A percentile compares a stretch with the other conserved stretches of the same genome.
Evolutionary conservation across 2,329 filamentous ascomycete genomes (phyloP).

Genomic region (Geosmithia putterillii): DNA sequence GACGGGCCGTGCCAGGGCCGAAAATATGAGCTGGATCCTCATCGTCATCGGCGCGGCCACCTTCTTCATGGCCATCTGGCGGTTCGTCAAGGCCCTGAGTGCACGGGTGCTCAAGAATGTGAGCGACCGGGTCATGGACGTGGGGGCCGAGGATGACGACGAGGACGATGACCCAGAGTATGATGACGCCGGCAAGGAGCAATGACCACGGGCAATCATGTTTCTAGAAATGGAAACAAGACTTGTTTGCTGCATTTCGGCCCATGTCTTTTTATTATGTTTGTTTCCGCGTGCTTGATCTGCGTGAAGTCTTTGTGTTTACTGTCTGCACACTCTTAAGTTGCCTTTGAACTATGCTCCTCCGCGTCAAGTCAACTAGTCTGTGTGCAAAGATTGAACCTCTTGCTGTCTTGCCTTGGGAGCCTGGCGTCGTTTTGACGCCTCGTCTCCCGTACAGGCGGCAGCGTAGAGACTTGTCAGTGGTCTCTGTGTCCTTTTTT

Average conservation of each 20-base stretch:
- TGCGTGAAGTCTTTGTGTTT: background rate
- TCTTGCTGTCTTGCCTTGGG: slow-evolving; percentile 23
- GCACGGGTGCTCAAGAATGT: slow-evolving; percentile 61
- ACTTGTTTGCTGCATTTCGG: no score
- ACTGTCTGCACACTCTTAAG: slow-evolving; percentile 81
- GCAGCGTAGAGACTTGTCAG: slow-evolving; percentile 17
- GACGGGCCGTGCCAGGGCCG: slow-evolving; percentile 64
- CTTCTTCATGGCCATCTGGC: slow-evolving; percentile 77
- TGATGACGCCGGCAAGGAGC: slow-evolving; percentile 17
- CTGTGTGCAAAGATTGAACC: slow-evolving; percentile 77
- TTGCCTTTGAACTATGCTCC: slow-evolving; percentile 62
- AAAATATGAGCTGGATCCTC: slow-evolving; percentile 68
- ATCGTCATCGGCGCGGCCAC: slow-evolving; percentile 70
- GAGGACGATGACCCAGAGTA: slow-evolving; percentile 22
- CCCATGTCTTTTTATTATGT: background rate
- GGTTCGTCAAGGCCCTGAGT: slow-evolving; percentile 63
- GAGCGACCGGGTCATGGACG: slow-evolving; percentile 71
- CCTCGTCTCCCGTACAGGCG: slow-evolving; percentile 8
- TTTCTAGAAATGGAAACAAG: background rate
- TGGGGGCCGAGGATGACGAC: slow-evolving; percentile 50
- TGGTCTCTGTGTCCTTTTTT: slow-evolving; percentile 8
- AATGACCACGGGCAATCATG: slow-evolving; percentile 13
- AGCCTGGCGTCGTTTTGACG: slow-evolving; percentile 39
- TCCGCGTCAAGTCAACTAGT: slow-evolving; percentile 90
- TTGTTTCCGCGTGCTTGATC: background rate